Percentiles rank a stretch among this genome's conserved stretches.
These are phyloP conservation scores for Coprinellus micaceus DNA, from an alignment of 768 basidiomycete species.

Conservation along the genomic window DNA sequence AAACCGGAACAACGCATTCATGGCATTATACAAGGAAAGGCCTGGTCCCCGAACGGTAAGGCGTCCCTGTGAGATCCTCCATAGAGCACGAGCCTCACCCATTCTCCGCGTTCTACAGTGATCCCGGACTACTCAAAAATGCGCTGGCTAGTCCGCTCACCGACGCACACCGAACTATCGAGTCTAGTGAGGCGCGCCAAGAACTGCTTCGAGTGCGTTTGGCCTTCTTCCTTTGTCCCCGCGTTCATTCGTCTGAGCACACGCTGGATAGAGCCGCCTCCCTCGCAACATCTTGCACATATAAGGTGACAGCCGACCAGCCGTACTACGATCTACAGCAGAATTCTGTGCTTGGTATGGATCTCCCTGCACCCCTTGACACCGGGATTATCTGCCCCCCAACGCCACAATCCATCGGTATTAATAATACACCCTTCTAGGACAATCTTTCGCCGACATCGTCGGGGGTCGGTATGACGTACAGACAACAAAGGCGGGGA, in stretches of 20 bases:
- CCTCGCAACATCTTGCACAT: constrained; percentile 55
- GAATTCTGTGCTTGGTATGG: constrained; percentile 50
- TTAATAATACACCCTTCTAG: constrained; percentile 27
- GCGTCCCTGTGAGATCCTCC: no score
- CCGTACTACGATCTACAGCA: constrained; percentile 58
- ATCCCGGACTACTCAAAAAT: constrained; percentile 82
- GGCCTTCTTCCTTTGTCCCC: background rate
- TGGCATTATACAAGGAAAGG: constrained; percentile 67
- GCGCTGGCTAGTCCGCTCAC: constrained; percentile 69
- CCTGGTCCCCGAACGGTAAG: constrained; percentile 69
- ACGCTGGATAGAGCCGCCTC: constrained; percentile 53
- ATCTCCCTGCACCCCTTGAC: background rate
- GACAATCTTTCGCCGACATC: constrained; percentile 48
- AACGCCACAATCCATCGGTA: background rate
- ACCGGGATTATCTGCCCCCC: background rate
- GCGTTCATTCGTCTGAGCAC: constrained; percentile 8
- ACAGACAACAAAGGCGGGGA: constrained; percentile 23
- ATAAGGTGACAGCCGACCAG: constrained; percentile 37
- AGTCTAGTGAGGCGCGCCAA: constrained; percentile 55
- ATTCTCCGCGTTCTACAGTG: constrained; percentile 38
- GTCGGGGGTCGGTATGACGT: constrained; percentile 44
- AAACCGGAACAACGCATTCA: constrained; percentile 78
- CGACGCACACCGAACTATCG: constrained; percentile 53
- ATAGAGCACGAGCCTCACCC: background rate
- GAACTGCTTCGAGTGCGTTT: constrained; percentile 63